A percentile compares a stretch with the other conserved stretches of the same genome.
phyloP scores from a whole-genome alignment of 2,329 filamentous ascomycete genomes.

The Chrysoporthe deuterocubensis region DNA sequence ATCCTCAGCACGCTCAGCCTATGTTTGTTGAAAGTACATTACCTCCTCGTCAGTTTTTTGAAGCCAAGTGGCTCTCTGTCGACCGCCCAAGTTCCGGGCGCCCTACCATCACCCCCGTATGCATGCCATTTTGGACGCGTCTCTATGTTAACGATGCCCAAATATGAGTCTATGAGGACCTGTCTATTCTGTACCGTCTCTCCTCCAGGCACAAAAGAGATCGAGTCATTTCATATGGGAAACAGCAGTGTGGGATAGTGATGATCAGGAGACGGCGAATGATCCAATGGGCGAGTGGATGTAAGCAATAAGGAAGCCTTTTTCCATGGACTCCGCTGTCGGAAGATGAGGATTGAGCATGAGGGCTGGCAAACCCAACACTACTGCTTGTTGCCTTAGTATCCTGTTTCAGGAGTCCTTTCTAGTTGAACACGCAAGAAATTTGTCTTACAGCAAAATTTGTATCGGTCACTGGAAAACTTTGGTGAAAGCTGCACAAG shows the following conservation, averaged over 20 bases:
- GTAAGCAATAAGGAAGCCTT: too few relatives aligned
- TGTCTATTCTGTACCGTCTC: neutral
- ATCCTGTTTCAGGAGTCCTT: neutral
- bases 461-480: neutral
- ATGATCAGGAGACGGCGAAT: too few relatives aligned
- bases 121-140: neutral
- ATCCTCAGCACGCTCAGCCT: neutral
- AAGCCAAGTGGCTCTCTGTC: neutral
- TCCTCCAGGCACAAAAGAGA: neutral
- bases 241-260: too few relatives aligned
- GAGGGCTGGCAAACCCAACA: neutral
- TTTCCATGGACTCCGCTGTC: too few relatives aligned
- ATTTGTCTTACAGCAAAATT: neutral
- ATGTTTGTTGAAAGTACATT: too few relatives aligned
- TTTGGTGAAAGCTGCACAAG: constrained; percentile 3
- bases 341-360: too few relatives aligned
- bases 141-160: neutral
- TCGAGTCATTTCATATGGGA: too few relatives aligned
- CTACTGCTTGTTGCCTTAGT: neutral
- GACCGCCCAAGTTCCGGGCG: neutral
- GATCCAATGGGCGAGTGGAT: too few relatives aligned
- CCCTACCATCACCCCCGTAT: neutral
- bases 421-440: neutral
- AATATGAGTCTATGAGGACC: neutral
- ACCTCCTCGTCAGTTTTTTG: too few relatives aligned